Conservation (phyloP, 352 stramenopile species). For the Phytophthora tentaculata region DNA sequence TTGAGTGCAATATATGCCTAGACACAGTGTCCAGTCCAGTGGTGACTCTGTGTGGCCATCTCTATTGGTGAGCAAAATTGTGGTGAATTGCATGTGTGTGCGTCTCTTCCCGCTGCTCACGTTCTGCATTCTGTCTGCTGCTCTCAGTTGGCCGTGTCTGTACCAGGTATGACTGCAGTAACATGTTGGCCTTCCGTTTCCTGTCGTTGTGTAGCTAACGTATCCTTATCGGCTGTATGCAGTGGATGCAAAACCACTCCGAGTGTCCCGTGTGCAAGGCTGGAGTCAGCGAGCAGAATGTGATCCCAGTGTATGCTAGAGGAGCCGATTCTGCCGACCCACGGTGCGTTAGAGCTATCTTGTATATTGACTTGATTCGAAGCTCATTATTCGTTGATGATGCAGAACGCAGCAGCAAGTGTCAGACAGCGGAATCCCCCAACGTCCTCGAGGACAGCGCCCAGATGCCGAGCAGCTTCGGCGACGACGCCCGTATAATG, state of each 20-base stretch:
- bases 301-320: slow-evolving; percentile 89
- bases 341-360: slow-evolving; percentile 23
- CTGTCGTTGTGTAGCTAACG: background rate
- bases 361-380: background rate
- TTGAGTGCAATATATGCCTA: slow-evolving; percentile 93
- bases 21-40: slow-evolving; percentile 86
- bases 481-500: slow-evolving; percentile 53
- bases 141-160: slow-evolving; percentile 79
- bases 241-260: slow-evolving; percentile 82
- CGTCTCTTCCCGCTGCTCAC: slow-evolving; percentile 19
- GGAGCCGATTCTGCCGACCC: slow-evolving; percentile 77
- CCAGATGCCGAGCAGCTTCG: slow-evolving; percentile 67
- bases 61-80: slow-evolving; percentile 91
- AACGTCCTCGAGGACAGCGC: slow-evolving; percentile 66
- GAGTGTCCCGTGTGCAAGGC: slow-evolving; percentile 93
- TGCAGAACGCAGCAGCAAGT: slow-evolving; percentile 35
- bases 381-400: background rate
- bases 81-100: background rate
- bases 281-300: slow-evolving; percentile 88
- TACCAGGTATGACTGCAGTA: slow-evolving; percentile 59
- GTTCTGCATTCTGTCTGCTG: slow-evolving; percentile 14
- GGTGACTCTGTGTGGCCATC: slow-evolving; percentile 90
- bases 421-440: slow-evolving; percentile 47
- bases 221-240: slow-evolving; percentile 3
- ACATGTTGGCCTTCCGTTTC: background rate